Percentiles rank a stretch among this genome's conserved stretches.
Evolutionary conservation across 106 monocot species (phyloP).

Genomic region (Acorus gramineus): DNA sequence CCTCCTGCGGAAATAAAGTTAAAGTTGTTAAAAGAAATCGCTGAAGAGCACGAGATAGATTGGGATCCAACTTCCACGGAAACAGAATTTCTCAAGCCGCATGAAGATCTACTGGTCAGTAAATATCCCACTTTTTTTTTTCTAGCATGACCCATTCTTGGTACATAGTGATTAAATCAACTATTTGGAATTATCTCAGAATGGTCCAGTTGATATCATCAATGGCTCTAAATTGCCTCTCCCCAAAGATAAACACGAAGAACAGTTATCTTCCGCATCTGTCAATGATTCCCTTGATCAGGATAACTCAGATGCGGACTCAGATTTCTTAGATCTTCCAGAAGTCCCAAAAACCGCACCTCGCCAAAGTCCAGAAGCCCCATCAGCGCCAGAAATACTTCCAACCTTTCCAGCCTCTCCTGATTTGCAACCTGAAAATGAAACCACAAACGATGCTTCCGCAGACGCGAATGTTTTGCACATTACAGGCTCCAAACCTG

Average conservation of each 20-base stretch:
- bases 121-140: not conserved
- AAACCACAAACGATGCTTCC: not conserved
- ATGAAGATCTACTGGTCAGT: conserved; percentile 93
- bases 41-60: conserved; percentile 87
- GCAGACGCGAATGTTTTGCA: conserved; percentile 1
- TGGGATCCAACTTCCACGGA: conserved; percentile 85
- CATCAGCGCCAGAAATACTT: conserved; percentile 20
- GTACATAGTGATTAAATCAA: not conserved
- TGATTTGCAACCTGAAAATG: conserved; percentile 7
- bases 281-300: conserved; percentile 31
- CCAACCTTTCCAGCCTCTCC: conserved; percentile 3
- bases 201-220: conserved; percentile 63
- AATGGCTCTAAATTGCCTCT: conserved; percentile 27
- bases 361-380: conserved; percentile 13
- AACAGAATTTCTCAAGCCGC: conserved; percentile 61
- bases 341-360: conserved; percentile 75
- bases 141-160: too few species aligned
- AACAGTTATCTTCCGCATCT: conserved; percentile 12
- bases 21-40: conserved; percentile 94
- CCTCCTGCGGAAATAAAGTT: conserved; percentile 75
- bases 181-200: conserved; percentile 30
- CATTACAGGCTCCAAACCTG: not conserved
- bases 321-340: conserved; percentile 62
- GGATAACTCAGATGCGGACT: conserved; percentile 27
- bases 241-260: conserved; percentile 41